Conservation (phyloP, 108 stramenopile species). For the Nitzschia inconspicua region DNA sequence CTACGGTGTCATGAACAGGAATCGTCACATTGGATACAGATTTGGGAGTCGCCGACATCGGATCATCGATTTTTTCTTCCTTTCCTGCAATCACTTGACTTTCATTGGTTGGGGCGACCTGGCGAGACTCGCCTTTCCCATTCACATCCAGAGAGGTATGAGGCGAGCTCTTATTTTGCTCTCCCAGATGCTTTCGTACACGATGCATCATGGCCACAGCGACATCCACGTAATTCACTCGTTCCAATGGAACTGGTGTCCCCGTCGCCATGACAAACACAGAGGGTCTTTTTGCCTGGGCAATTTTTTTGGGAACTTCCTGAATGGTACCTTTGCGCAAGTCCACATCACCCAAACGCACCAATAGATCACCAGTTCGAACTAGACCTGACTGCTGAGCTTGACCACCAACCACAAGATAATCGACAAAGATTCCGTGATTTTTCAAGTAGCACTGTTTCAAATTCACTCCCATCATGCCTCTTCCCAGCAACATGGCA, state of each 20-base stretch:
- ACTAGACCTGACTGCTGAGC: slow-evolving; percentile 68
- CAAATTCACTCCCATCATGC: slow-evolving; percentile 78
- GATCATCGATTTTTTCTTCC: background rate
- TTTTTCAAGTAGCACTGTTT: slow-evolving; percentile 74
- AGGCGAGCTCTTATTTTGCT: too few relatives aligned
- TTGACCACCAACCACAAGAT: slow-evolving; percentile 63
- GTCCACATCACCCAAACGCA: slow-evolving; percentile 61
- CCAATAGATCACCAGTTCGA: slow-evolving; percentile 58
- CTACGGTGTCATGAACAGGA: slow-evolving; percentile 9
- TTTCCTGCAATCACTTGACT: too few relatives aligned
- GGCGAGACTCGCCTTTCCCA: background rate
- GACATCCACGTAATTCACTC: slow-evolving; percentile 49
- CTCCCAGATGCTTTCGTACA: slow-evolving; percentile 15
- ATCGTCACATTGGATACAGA: slow-evolving; percentile 17
- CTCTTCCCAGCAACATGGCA: slow-evolving; percentile 70
- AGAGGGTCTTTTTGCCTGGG: slow-evolving; percentile 55
- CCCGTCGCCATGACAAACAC: slow-evolving; percentile 61
- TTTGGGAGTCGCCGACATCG: background rate
- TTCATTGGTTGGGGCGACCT: background rate
- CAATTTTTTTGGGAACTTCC: slow-evolving; percentile 62
- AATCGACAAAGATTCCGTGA: slow-evolving; percentile 81
- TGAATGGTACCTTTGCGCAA: slow-evolving; percentile 68
- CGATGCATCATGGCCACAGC: slow-evolving; percentile 52
- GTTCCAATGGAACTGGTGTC: slow-evolving; percentile 38
- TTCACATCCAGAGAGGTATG: background rate